Conservation (phyloP, 768 basidiomycete genomes). For the Mycena galericulata region DNA sequence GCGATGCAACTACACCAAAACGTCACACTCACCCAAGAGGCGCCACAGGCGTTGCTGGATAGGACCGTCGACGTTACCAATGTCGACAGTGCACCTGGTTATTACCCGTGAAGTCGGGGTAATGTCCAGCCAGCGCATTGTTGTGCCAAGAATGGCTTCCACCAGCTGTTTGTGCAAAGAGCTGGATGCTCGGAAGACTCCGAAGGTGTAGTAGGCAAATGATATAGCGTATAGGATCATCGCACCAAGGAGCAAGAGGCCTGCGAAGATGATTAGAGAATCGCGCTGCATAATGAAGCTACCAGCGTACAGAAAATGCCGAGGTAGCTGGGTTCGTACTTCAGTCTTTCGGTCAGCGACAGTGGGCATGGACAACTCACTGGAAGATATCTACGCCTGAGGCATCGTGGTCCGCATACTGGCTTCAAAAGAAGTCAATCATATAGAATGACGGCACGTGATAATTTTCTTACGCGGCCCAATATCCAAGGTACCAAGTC, state of each 20-base stretch:
- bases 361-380: conserved; percentile 54
- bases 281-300: too few relatives aligned
- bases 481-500: conserved; percentile 59
- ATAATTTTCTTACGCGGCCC: conserved; percentile 42
- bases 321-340: conserved; percentile 9
- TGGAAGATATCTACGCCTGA: conserved; percentile 45
- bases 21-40: conserved; percentile 41
- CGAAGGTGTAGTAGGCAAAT: conserved; percentile 58
- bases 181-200: conserved; percentile 65
- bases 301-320: conserved; percentile 15
- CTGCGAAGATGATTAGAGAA: conserved; percentile 34
- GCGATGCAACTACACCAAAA: not conserved
- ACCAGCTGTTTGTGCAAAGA: conserved; percentile 65
- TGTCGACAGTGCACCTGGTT: conserved; percentile 77
- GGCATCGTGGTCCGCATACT: conserved; percentile 49
- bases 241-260: conserved; percentile 46
- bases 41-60: conserved; percentile 43
- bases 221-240: conserved; percentile 48
- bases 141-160: conserved; percentile 66
- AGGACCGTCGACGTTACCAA: conserved; percentile 65
- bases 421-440: too few relatives aligned
- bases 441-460: too few relatives aligned
- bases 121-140: conserved; percentile 65
- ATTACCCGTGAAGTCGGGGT: conserved; percentile 68
- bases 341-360: not conserved